Percentiles rank a stretch among this genome's conserved stretches.
Evolutionary conservation across 768 basidiomycete species (phyloP).

Genomic region (Mrakia hoshinonis): DNA sequence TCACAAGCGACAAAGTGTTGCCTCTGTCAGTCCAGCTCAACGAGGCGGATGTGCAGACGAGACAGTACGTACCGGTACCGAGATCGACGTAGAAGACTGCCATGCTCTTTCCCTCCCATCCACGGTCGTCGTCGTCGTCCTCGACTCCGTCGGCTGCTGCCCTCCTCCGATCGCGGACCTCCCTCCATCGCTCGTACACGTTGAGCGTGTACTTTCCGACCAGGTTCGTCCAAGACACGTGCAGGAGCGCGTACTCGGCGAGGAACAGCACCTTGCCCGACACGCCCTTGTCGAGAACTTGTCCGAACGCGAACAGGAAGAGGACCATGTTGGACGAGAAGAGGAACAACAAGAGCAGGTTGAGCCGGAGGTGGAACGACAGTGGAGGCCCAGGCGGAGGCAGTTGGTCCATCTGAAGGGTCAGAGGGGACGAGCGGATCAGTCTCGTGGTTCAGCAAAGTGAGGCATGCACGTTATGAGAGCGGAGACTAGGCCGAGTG

Average conservation of each 20-base stretch:
- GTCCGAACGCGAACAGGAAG: constrained; percentile 71
- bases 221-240: constrained; percentile 68
- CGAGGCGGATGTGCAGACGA: not conserved
- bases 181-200: constrained; percentile 69
- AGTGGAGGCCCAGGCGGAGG: constrained; percentile 74
- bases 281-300: constrained; percentile 62
- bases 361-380: constrained; percentile 78
- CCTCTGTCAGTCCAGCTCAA: not conserved
- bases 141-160: not conserved
- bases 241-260: constrained; percentile 87
- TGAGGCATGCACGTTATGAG: not conserved
- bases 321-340: constrained; percentile 66
- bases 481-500: not conserved
- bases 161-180: constrained; percentile 46
- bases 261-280: constrained; percentile 92
- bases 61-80: constrained; percentile 57
- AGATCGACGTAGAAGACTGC: constrained; percentile 92
- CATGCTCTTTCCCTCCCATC: constrained; percentile 97
- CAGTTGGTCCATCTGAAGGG: constrained; percentile 86
- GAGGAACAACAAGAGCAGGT: constrained; percentile 61
- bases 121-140: constrained; percentile 14
- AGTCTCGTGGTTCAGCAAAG: not conserved
- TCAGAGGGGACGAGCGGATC: not conserved
- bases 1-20: not conserved
- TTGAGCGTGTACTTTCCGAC: constrained; percentile 76